phyloP scores from a whole-genome alignment of 352 stramenopile genomes.

The Phytophthora crassamura region DNA sequence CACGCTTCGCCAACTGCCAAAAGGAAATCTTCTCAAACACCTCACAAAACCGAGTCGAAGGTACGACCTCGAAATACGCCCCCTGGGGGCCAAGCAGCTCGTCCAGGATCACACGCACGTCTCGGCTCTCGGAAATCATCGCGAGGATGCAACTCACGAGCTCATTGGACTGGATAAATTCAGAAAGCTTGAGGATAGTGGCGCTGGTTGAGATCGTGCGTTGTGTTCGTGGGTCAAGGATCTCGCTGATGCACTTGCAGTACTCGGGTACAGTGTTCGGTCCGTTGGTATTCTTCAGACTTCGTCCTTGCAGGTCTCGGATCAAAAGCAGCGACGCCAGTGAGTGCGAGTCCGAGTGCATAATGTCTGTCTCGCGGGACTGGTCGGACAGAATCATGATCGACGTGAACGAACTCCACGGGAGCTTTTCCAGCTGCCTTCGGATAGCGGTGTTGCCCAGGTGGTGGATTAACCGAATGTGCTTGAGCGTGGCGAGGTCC shows the following conservation, averaged over 20 bases:
- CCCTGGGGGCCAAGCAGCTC: constrained; percentile 76
- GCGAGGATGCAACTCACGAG: constrained; percentile 87
- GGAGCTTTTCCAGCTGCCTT: constrained; percentile 67
- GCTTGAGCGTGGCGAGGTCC: constrained; percentile 51
- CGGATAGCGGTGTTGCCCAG: constrained; percentile 84
- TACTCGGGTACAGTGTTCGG: constrained; percentile 26
- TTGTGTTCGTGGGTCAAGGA: constrained; percentile 88
- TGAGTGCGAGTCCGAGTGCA: constrained; percentile 89
- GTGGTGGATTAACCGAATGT: constrained; percentile 72
- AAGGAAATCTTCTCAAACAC: constrained; percentile 67
- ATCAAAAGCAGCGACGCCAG: constrained; percentile 86
- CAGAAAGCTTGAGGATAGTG: constrained; percentile 76
- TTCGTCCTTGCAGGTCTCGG: constrained; percentile 69
- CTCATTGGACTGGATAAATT: constrained; percentile 92
- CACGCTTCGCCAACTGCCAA: constrained; percentile 78
- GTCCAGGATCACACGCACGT: constrained; percentile 84
- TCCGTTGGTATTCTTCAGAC: neutral
- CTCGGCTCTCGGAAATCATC: constrained; percentile 88
- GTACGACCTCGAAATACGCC: constrained; percentile 76
- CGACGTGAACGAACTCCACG: constrained; percentile 76
- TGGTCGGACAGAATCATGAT: constrained; percentile 87
- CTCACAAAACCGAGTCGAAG: constrained; percentile 67
- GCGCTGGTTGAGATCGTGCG: constrained; percentile 78
- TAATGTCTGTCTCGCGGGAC: constrained; percentile 75
- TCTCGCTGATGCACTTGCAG: constrained; percentile 87